Conservation (phyloP, 495 filamentous ascomycete genomes). For the Lasiosphaeria ovina region DNA sequence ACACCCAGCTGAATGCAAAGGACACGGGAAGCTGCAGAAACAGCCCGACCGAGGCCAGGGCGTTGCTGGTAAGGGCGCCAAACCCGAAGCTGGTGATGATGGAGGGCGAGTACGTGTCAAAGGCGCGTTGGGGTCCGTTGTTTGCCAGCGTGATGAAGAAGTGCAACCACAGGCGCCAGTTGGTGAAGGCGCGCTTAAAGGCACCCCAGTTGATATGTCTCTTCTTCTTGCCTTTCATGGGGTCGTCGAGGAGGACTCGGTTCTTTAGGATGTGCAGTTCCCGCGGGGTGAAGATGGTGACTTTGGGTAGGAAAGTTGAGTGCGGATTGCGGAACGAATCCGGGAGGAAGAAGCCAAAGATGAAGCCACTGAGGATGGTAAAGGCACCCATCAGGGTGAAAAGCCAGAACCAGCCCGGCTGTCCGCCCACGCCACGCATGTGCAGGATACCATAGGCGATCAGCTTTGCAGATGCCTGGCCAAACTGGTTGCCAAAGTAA, state of each 20-base stretch:
- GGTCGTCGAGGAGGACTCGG: constrained; percentile 41
- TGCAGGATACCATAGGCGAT: constrained; percentile 30
- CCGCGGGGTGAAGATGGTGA: constrained; percentile 33
- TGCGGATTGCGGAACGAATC: constrained; percentile 50
- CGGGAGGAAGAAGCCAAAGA: constrained; percentile 52
- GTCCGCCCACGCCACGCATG: constrained; percentile 47
- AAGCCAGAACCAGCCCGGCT: constrained; percentile 63
- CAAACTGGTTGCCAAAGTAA: constrained; percentile 56
- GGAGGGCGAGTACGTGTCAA: constrained; percentile 47
- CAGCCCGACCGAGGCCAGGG: constrained; percentile 49
- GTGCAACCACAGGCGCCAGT: constrained; percentile 44
- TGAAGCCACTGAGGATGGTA: constrained; percentile 49
- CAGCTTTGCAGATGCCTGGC: constrained; percentile 47
- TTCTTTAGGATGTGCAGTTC: constrained; percentile 40
- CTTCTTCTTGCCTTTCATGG: constrained; percentile 35
- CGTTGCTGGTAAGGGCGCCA: constrained; percentile 46
- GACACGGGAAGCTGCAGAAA: constrained; percentile 43
- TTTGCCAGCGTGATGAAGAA: constrained; percentile 43
- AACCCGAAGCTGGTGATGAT: constrained; percentile 48
- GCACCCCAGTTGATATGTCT: constrained; percentile 27
- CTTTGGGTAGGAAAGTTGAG: constrained; percentile 42
- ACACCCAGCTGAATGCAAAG: constrained; percentile 44
- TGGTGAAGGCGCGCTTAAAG: constrained; percentile 26
- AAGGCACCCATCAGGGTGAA: constrained; percentile 54
- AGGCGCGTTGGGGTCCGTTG: constrained; percentile 36